Base-by-base conservation (phyloP, 352 stramenopile genomes). In the Phytophthora quininea region DNA sequence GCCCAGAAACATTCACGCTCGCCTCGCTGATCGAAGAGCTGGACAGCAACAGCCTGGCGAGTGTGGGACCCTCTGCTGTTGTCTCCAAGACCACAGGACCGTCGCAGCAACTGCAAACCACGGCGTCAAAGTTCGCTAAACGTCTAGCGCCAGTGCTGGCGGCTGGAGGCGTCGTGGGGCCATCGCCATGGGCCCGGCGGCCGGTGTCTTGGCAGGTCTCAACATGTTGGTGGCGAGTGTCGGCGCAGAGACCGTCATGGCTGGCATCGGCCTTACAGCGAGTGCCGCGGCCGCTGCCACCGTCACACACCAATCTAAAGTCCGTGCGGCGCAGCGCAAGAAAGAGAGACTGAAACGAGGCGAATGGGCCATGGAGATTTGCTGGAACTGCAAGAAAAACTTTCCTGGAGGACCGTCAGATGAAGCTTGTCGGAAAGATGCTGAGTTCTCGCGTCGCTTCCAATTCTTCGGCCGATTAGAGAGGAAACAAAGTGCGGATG, bases 331-430 rank as follows among this genome's bases (percentile, higher is more conserved):
- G 0, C 71, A 80, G 53, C 62, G 71, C 1, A 63, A 57, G 19
- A 67, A 79, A 10, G 80, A 91, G 50, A 52, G 72, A 43, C 40
- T 88, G 37, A 69, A 80, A 43, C 80, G 75, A 4, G 80, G 79
- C 1, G 77, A 80, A 37, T 91, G 83, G 83, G 83, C 83, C 3
- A 91, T 87, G 73, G 64, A 87, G 54, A 86, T 91, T 32, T 91
- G 83, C 68, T 90, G 83, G 80, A 74, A 80, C 27, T 84, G 79
- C 67, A 88, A 88, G 56, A 76, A 83, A 42, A 64, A 58, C n/a
- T 84, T 80, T 48, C 54, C 67, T 24, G 76, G 65, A 2, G 69
- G 64, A 0, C 65, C 71, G 3, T 86, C 80, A 8, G 83, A 91
- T 52, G 79, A 84, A 3, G 61, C 65, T 1, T 90, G 81, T 31